These are phyloP conservation scores for Colletotrichum coccodes DNA, from an alignment of 2,329 filamentous ascomycete genomes.

Conservation along the genomic window DNA sequence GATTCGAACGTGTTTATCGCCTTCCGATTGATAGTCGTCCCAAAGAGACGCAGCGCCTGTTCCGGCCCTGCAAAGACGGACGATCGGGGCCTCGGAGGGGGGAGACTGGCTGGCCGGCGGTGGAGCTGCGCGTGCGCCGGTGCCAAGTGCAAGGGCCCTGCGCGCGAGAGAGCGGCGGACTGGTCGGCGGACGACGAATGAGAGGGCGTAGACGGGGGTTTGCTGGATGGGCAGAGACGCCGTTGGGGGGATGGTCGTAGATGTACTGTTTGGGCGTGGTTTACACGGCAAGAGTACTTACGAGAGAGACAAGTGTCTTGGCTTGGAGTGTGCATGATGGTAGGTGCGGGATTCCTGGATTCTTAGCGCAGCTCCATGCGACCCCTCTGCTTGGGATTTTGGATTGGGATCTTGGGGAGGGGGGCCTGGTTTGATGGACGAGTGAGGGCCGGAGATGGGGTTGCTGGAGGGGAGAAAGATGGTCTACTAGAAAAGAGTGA, in stretches of 20 bases:
- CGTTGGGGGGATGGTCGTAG: background rate
- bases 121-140: background rate
- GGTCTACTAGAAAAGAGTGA: background rate
- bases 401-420: background rate
- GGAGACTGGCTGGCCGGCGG: background rate
- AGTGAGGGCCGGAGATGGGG: background rate
- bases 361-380: background rate
- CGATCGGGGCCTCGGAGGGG: background rate
- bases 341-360: background rate
- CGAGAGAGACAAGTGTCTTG: background rate
- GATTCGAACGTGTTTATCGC: background rate
- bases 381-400: background rate
- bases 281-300: background rate
- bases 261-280: background rate
- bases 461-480: background rate
- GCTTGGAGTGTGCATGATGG: background rate
- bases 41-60: background rate
- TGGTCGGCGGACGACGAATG: constrained; percentile 10
- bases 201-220: background rate
- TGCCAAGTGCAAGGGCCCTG: background rate
- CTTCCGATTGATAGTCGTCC: background rate
- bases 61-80: background rate
- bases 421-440: background rate
- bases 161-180: background rate
- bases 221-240: background rate